These are phyloP conservation scores for Sequoia sempervirens DNA, from an alignment of 75 land plant genomes.

Conservation along the genomic window DNA sequence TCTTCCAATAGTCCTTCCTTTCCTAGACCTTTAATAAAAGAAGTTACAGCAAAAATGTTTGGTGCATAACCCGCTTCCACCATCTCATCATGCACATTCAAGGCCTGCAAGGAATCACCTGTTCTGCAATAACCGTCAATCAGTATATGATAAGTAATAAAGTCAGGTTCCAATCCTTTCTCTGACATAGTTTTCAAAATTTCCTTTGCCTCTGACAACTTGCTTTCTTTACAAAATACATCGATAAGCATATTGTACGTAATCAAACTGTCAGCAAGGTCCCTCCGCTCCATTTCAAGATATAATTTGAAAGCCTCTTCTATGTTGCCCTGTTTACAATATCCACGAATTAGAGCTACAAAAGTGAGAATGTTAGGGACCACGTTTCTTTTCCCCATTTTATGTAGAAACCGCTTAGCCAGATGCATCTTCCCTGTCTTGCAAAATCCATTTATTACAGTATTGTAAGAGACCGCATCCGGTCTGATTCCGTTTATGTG, in stretches of 20 bases:
- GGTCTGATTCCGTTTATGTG: constrained; percentile 17
- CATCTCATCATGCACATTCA: constrained; percentile 43
- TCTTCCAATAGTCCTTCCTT: constrained; percentile 29
- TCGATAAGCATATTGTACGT: constrained; percentile 28
- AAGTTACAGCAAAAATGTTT: constrained; percentile 27
- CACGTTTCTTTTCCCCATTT: constrained; percentile 28
- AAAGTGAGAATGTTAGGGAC: constrained; percentile 18
- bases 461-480: constrained; percentile 47
- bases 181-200: constrained; percentile 27
- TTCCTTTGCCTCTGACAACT: constrained; percentile 34
- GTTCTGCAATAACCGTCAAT: constrained; percentile 38
- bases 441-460: constrained; percentile 44
- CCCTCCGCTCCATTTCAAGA: constrained; percentile 23
- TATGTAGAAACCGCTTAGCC: constrained; percentile 23
- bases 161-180: constrained; percentile 24
- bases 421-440: constrained; percentile 19
- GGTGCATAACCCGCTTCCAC: constrained; percentile 29
- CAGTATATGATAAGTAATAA: constrained; percentile 30
- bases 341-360: constrained; percentile 25
- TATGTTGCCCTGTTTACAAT: constrained; percentile 32
- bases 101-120: constrained; percentile 39
- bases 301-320: constrained; percentile 31
- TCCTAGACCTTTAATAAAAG: constrained; percentile 41
- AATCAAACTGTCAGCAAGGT: constrained; percentile 15
- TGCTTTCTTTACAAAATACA: constrained; percentile 40